These are phyloP conservation scores for Salix koriyanagi DNA, from an alignment of 345 rosid genomes.

Conservation along the genomic window DNA sequence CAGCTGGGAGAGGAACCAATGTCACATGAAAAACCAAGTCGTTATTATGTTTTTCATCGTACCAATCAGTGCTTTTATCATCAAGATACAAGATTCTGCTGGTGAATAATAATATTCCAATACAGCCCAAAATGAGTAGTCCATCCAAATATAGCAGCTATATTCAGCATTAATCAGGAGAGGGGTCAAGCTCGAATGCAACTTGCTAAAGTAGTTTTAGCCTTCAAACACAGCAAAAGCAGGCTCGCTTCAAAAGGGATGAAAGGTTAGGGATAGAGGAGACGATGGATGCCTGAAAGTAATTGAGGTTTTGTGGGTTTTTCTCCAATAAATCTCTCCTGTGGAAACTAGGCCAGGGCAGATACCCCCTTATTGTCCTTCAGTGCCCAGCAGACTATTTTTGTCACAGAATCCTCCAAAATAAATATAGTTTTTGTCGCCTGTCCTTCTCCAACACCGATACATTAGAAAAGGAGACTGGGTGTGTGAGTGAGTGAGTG, in stretches of 20 bases:
- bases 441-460: slow-evolving; percentile 27
- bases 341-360: background rate
- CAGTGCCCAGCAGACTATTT: slow-evolving; percentile 30
- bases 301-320: slow-evolving; percentile 41
- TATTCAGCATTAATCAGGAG: slow-evolving; percentile 22
- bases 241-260: slow-evolving; percentile 55
- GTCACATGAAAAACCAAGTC: background rate
- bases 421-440: slow-evolving; percentile 10
- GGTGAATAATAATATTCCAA: background rate
- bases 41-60: background rate
- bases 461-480: slow-evolving; percentile 16
- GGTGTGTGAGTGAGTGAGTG: background rate
- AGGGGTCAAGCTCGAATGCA: slow-evolving; percentile 27
- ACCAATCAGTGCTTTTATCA: background rate
- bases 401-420: slow-evolving; percentile 46
- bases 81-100: background rate
- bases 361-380: slow-evolving; percentile 38
- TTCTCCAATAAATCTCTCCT: slow-evolving; percentile 22
- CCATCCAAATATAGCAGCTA: slow-evolving; percentile 34
- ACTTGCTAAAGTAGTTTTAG: slow-evolving; percentile 21
- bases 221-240: slow-evolving; percentile 9
- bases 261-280: slow-evolving; percentile 44
- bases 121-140: slow-evolving; percentile 11
- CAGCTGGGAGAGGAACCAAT: background rate
- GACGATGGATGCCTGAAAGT: slow-evolving; percentile 45